A percentile compares a stretch with the other conserved stretches of the same genome.
Evolutionary conservation across 2,329 filamentous ascomycete genomes (phyloP).

Genomic region (Pyricularia grisea): DNA sequence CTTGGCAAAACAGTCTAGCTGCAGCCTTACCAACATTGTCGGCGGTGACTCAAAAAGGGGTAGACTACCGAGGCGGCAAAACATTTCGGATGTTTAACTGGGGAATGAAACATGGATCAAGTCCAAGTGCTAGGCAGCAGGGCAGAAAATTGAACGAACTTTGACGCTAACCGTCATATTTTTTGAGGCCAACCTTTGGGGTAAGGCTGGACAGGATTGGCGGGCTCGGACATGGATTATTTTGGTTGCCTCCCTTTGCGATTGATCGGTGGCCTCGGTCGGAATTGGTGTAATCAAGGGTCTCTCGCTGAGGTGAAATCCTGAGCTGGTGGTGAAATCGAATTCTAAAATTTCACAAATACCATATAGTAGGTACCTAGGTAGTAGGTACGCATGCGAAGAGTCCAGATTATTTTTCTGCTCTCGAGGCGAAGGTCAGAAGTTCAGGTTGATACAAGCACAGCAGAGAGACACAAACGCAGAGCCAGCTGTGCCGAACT

Average conservation of each 20-base stretch:
- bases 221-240: background rate
- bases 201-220: background rate
- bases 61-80: background rate
- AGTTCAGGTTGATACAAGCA: too few relatives aligned
- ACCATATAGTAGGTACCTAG: too few relatives aligned
- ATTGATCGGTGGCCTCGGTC: background rate
- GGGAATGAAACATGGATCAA: background rate
- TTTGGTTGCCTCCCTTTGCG: background rate
- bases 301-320: too few relatives aligned
- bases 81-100: background rate
- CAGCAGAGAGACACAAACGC: too few relatives aligned
- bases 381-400: too few relatives aligned
- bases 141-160: background rate
- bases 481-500: background rate
- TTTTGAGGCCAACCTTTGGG: background rate
- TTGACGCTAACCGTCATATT: background rate
- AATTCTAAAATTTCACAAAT: too few relatives aligned
- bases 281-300: background rate
- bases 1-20: background rate
- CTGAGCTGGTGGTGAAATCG: too few relatives aligned
- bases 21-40: background rate
- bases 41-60: background rate
- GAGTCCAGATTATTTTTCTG: too few relatives aligned
- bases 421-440: too few relatives aligned
- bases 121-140: background rate